Evolutionary conservation across 2,329 filamentous ascomycete species (phyloP).

Genomic region (Juglanconis juglandina): DNA sequence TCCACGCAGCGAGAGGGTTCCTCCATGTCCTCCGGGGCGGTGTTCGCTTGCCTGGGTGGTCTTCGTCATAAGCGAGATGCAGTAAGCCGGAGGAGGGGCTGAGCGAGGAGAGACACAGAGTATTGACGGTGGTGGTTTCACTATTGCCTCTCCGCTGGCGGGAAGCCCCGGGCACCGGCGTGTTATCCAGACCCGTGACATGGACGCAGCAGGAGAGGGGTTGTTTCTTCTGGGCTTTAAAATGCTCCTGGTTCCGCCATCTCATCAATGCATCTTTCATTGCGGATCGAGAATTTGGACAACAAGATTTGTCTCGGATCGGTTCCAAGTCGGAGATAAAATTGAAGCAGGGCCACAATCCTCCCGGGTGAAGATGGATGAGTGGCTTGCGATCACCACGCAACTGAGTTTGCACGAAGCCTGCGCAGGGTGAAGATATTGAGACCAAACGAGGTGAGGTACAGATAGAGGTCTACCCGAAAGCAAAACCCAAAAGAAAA

Average conservation of each 20-base stretch:
- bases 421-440: background rate
- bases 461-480: background rate
- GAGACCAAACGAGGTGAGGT: background rate
- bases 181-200: background rate
- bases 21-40: background rate
- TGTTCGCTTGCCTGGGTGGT: background rate
- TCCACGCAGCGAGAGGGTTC: slow-evolving; percentile 1
- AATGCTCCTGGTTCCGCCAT: background rate
- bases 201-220: background rate
- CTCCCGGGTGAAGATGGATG: slow-evolving; percentile 21
- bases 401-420: background rate
- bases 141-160: background rate
- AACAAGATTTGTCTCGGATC: background rate
- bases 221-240: background rate
- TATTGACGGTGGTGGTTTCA: background rate
- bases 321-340: slow-evolving; percentile 7
- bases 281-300: background rate
- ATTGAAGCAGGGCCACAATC: background rate
- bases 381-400: slow-evolving; percentile 17
- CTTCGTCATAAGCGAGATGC: background rate
- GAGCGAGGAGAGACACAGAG: background rate
- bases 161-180: background rate
- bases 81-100: background rate
- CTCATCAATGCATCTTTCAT: background rate
- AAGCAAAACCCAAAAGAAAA: background rate